These are phyloP conservation scores for Pezicula carpinea DNA, from an alignment of 2,329 filamentous ascomycete genomes.

Conservation along the genomic window DNA sequence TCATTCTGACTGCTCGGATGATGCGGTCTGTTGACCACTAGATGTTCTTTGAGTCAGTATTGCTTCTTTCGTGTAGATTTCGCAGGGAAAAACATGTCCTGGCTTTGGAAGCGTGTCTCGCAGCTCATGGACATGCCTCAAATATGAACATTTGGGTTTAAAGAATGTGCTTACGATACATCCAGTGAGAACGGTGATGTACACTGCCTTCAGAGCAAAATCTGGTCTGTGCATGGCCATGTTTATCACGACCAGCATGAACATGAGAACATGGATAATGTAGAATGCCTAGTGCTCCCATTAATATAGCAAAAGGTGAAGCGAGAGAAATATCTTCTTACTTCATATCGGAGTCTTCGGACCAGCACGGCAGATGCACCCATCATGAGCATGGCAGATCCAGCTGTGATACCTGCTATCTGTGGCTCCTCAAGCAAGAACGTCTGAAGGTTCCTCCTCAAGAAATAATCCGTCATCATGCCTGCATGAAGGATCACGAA, in stretches of 20 bases:
- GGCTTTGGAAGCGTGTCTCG: too few species aligned
- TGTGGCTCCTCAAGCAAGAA: constrained; percentile 33
- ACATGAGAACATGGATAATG: constrained; percentile 43
- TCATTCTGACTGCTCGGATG: constrained; percentile 39
- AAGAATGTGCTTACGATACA: too few species aligned
- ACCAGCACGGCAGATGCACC: constrained; percentile 31
- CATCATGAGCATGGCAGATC: constrained; percentile 40
- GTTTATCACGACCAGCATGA: constrained; percentile 41
- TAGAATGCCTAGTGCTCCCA: constrained; percentile 42
- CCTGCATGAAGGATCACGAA: constrained; percentile 39
- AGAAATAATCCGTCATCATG: constrained; percentile 23
- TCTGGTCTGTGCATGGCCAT: constrained; percentile 47
- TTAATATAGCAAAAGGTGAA: not conserved
- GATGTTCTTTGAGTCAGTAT: too few species aligned
- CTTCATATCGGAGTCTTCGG: not conserved
- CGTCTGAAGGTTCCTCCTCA: constrained; percentile 15
- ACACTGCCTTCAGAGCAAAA: constrained; percentile 34
- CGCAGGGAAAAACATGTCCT: too few species aligned
- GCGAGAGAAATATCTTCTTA: not conserved
- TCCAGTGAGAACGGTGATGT: constrained; percentile 36
- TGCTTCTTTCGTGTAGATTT: too few species aligned
- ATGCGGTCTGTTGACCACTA: constrained; percentile 47
- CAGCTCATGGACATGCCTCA: too few species aligned
- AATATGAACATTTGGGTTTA: too few species aligned
- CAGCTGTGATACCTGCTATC: constrained; percentile 44